Conservation (phyloP, 164 flowering plant species). For the Cinnamomum micranthum region DNA sequence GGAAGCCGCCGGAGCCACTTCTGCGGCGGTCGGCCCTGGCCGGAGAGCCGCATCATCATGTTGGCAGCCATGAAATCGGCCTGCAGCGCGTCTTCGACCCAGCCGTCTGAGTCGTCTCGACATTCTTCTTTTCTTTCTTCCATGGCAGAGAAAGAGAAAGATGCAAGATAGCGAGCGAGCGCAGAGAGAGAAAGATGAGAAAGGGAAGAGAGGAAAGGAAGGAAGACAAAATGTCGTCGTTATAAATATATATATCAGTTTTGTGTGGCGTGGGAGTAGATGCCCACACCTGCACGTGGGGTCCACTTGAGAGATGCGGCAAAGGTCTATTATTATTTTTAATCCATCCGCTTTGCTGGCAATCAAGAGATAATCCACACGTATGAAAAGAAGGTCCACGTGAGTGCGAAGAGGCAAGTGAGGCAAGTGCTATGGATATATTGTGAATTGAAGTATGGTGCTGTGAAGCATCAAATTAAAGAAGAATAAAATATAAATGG, state of each 20-base stretch:
- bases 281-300: constrained; percentile 6
- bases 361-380: too few species aligned
- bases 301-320: not conserved
- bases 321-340: too few species aligned
- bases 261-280: constrained; percentile 17
- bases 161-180: too few species aligned
- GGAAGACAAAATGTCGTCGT: constrained; percentile 8
- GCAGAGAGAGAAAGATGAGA: not conserved
- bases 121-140: not conserved
- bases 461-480: too few species aligned
- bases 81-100: constrained; percentile 32
- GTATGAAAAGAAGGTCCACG: too few species aligned
- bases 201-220: not conserved
- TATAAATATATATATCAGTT: constrained; percentile 10
- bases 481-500: too few species aligned
- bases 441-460: too few species aligned
- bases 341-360: too few species aligned
- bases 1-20: constrained; percentile 46
- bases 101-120: constrained; percentile 24
- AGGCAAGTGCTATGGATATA: too few species aligned
- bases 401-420: too few species aligned
- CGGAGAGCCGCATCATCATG: constrained; percentile 26
- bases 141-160: not conserved
- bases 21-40: constrained; percentile 13
- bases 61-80: constrained; percentile 31